Conservation (phyloP, 768 basidiomycete genomes). For the Galerina marginata region DNA sequence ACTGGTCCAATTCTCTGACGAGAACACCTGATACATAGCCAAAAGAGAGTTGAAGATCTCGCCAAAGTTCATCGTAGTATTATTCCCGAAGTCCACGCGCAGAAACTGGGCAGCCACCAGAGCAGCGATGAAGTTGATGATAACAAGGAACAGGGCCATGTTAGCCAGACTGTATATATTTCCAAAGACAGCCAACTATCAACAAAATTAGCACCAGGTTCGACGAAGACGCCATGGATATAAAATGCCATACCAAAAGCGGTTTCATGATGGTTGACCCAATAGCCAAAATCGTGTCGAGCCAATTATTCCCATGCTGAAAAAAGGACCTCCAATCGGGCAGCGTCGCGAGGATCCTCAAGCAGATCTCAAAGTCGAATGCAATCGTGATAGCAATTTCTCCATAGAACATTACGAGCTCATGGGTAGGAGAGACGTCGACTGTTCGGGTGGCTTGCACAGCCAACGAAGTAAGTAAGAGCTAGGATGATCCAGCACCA, state of each 20-base stretch:
- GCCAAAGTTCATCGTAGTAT: constrained; percentile 71
- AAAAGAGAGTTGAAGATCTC: constrained; percentile 86
- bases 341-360: constrained; percentile 71
- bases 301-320: constrained; percentile 62
- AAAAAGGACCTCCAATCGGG: constrained; percentile 89
- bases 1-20: constrained; percentile 94
- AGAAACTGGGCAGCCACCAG: constrained; percentile 84
- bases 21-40: constrained; percentile 87
- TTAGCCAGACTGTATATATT: constrained; percentile 90
- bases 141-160: constrained; percentile 88
- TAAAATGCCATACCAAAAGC: constrained; percentile 59
- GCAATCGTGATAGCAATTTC: constrained; percentile 81
- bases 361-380: constrained; percentile 87
- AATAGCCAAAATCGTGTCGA: constrained; percentile 80
- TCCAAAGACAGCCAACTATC: constrained; percentile 85
- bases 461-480: constrained; percentile 67
- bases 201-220: constrained; percentile 5
- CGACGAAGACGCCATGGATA: not conserved
- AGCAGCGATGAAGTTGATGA: constrained; percentile 87
- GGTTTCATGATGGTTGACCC: constrained; percentile 83
- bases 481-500: constrained; percentile 83
- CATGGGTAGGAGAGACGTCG: constrained; percentile 51
- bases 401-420: constrained; percentile 57
- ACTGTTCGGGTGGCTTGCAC: constrained; percentile 74
- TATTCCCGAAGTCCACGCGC: constrained; percentile 74